Evolutionary conservation across 164 flowering plant species (phyloP).

Genomic region (Nymphaea colorata): DNA sequence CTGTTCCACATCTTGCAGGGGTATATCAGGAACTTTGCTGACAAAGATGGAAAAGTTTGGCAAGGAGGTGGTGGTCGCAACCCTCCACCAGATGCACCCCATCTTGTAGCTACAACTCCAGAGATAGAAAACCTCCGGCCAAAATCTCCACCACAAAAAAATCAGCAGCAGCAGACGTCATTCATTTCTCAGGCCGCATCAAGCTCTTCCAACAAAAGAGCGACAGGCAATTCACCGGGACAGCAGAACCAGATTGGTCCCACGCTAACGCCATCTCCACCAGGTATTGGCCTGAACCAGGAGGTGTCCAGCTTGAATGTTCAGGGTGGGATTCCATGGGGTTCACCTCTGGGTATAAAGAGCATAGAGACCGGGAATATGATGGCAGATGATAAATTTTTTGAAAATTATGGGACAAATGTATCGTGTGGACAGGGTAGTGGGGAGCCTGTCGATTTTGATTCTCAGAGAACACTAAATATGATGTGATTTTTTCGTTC

Average conservation of each 20-base stretch:
- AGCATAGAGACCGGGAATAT: slow-evolving; percentile 29
- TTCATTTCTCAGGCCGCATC: slow-evolving; percentile 46
- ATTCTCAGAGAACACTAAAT: slow-evolving; percentile 43
- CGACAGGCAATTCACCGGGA: slow-evolving; percentile 49
- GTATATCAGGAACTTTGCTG: slow-evolving; percentile 58
- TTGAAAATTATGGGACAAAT: slow-evolving; percentile 48
- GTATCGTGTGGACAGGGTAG: slow-evolving; percentile 21
- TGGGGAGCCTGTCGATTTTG: slow-evolving; percentile 46
- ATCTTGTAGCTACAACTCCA: slow-evolving; percentile 84
- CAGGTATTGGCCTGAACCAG: slow-evolving; percentile 29
- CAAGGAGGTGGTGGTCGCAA: slow-evolving; percentile 94
- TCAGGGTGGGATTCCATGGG: slow-evolving; percentile 37
- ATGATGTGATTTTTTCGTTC: slow-evolving; percentile 9
- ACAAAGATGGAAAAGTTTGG: slow-evolving; percentile 97
- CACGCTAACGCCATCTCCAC: neutral
- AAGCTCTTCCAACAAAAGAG: slow-evolving; percentile 44
- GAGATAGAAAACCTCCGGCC: slow-evolving; percentile 92
- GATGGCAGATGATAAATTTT: slow-evolving; percentile 32
- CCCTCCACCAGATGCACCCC: slow-evolving; percentile 96
- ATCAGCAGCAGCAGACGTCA: slow-evolving; percentile 51
- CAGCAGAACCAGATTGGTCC: slow-evolving; percentile 23
- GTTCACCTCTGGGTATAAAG: slow-evolving; percentile 36
- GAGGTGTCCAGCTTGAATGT: slow-evolving; percentile 55
- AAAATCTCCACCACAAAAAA: slow-evolving; percentile 93
- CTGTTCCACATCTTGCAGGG: slow-evolving; percentile 31